Conservation (phyloP, 768 basidiomycete species). For the Bullera alba region DNA sequence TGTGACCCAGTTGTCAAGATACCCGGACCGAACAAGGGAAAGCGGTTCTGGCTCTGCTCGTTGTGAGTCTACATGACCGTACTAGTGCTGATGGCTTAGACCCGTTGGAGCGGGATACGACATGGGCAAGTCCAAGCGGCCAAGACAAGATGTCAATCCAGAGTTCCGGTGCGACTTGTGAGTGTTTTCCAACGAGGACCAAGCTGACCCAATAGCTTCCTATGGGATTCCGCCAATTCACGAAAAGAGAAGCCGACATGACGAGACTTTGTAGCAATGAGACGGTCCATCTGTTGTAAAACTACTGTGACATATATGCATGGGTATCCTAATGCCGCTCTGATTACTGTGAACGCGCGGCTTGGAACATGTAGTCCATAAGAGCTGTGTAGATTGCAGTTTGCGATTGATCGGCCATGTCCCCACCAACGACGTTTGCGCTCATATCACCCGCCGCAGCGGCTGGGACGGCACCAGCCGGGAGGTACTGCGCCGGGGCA, state of each 20-base stretch:
- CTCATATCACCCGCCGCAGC: neutral
- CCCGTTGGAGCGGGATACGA: slow-evolving; percentile 45
- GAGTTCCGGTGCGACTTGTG: slow-evolving; percentile 45
- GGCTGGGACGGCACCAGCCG: neutral
- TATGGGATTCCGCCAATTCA: slow-evolving; percentile 44
- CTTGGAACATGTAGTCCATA: slow-evolving; percentile 4
- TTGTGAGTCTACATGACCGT: slow-evolving; percentile 24
- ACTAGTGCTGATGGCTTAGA: slow-evolving; percentile 17
- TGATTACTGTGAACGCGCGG: neutral
- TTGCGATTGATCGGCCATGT: neutral
- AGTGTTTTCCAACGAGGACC: slow-evolving; percentile 6
- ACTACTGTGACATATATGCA: too few relatives aligned
- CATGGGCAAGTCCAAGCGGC: slow-evolving; percentile 37
- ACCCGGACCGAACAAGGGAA: slow-evolving; percentile 44
- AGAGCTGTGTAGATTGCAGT: slow-evolving; percentile 3
- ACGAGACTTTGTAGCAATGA: too few relatives aligned
- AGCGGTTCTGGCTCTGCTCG: slow-evolving; percentile 46
- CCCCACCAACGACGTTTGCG: neutral
- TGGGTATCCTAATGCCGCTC: too few relatives aligned
- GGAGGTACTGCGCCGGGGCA: neutral
- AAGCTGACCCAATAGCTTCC: slow-evolving; percentile 23
- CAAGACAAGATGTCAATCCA: slow-evolving; percentile 42
- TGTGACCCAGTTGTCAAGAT: slow-evolving; percentile 38
- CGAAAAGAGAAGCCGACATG: slow-evolving; percentile 20
- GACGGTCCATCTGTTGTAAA: too few relatives aligned